Evolutionary conservation across 1,284 basidiomycete genomes (phyloP).

Genomic region (Psilocybe mexicana): DNA sequence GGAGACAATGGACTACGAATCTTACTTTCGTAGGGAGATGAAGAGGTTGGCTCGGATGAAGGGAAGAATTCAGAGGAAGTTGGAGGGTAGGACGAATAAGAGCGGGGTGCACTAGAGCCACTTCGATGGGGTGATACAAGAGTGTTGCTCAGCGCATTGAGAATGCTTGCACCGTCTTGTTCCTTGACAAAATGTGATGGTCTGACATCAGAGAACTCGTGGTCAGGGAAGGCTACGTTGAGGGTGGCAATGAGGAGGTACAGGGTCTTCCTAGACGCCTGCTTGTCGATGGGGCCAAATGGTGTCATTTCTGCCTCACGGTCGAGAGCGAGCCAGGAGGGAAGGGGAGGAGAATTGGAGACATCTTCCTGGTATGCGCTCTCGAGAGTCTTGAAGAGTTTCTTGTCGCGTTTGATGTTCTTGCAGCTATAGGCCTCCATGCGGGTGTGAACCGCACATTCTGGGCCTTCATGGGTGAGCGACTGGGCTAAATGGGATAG

Average conservation of each 20-base stretch:
- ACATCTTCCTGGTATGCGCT: constrained; percentile 79
- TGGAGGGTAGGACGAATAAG: constrained; percentile 80
- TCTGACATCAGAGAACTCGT: constrained; percentile 94
- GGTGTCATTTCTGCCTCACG: constrained; percentile 73
- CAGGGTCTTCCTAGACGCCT: constrained; percentile 82
- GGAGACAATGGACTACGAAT: constrained; percentile 65
- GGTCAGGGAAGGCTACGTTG: constrained; percentile 96
- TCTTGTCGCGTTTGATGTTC: constrained; percentile 95
- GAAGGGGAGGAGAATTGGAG: constrained; percentile 68
- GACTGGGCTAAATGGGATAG: constrained; percentile 79
- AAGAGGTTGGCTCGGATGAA: constrained; percentile 65
- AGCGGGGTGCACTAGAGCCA: constrained; percentile 66
- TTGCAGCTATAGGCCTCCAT: constrained; percentile 99
- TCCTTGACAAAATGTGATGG: constrained; percentile 90
- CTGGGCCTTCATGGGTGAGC: constrained; percentile 84
- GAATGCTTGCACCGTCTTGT: constrained; percentile 73
- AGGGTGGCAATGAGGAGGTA: constrained; percentile 95
- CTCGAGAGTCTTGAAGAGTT: constrained; percentile 92
- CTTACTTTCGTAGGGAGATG: constrained; percentile 60
- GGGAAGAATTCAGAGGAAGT: constrained; percentile 75
- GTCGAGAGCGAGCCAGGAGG: constrained; percentile 68
- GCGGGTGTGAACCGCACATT: constrained; percentile 89
- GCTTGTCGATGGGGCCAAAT: constrained; percentile 76
- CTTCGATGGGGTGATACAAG: constrained; percentile 67
- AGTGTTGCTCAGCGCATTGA: constrained; percentile 81